Conservation (phyloP, 768 basidiomycete species). For the Cantharellus anzutake region DNA sequence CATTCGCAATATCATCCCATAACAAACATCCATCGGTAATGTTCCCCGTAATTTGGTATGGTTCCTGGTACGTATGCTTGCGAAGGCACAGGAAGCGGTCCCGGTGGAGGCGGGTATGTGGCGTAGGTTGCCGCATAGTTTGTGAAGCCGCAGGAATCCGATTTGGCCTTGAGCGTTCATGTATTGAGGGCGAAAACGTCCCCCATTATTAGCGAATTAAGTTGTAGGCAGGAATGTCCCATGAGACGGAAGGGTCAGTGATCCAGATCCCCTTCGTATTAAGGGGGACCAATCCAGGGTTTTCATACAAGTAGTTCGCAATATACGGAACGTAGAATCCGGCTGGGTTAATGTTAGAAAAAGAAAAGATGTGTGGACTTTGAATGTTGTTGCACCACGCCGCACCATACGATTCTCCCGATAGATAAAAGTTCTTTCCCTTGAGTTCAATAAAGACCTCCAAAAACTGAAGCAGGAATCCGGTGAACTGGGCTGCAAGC, state of each 20-base stretch:
- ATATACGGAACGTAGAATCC: constrained; percentile 53
- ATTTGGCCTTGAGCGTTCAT: constrained; percentile 32
- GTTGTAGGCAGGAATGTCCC: constrained; percentile 52
- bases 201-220: constrained; percentile 43
- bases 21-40: constrained; percentile 34
- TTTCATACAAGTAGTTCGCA: constrained; percentile 50
- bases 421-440: constrained; percentile 47
- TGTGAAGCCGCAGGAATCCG: constrained; percentile 39
- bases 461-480: constrained; percentile 60
- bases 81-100: constrained; percentile 39
- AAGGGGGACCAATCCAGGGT: constrained; percentile 33
- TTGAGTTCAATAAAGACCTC: constrained; percentile 57
- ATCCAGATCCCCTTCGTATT: constrained; percentile 54
- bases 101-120: constrained; percentile 41
- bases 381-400: background rate
- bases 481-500: constrained; percentile 33
- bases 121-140: constrained; percentile 42
- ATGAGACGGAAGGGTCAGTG: constrained; percentile 44
- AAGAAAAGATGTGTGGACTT: background rate
- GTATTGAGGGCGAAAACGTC: constrained; percentile 58
- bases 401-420: constrained; percentile 29
- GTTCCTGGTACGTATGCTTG: constrained; percentile 14
- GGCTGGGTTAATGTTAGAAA: constrained; percentile 16
- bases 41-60: constrained; percentile 24
- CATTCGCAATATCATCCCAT: constrained; percentile 46